These are phyloP conservation scores for Colletotrichum sp. DNA, from an alignment of 2,329 filamentous ascomycete genomes.

Conservation along the genomic window DNA sequence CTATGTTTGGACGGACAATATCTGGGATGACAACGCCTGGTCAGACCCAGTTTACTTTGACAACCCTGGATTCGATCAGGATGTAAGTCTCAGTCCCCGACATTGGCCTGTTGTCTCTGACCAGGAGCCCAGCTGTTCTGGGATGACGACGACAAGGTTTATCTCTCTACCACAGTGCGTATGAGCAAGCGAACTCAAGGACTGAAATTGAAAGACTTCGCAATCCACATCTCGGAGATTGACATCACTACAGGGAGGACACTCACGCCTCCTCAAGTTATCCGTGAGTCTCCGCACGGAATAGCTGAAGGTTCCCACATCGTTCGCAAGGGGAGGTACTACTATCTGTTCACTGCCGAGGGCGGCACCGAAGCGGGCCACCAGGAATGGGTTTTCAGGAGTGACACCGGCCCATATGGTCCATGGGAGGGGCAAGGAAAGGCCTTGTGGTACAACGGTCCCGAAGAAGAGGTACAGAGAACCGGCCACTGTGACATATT, in stretches of 20 bases:
- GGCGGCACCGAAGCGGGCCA: constrained; percentile 53
- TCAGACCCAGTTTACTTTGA: constrained; percentile 60
- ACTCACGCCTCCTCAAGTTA: constrained; percentile 36
- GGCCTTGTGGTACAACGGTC: constrained; percentile 51
- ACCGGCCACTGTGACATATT: constrained; percentile 56
- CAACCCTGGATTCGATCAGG: constrained; percentile 58
- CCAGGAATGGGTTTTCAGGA: constrained; percentile 57
- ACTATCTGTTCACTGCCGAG: constrained; percentile 46
- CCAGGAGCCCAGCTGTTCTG: constrained; percentile 41
- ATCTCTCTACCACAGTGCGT: constrained; percentile 49
- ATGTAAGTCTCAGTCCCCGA: constrained; percentile 36
- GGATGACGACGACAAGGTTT: constrained; percentile 54
- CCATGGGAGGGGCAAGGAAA: constrained; percentile 54
- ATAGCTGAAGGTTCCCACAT: constrained; percentile 49
- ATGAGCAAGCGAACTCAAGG: constrained; percentile 38
- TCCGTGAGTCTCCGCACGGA: constrained; percentile 41
- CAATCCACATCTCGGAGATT: constrained; percentile 50
- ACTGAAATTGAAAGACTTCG: constrained; percentile 55
- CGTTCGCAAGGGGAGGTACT: constrained; percentile 36
- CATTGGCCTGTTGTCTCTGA: neutral
- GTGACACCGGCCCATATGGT: constrained; percentile 44
- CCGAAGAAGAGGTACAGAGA: constrained; percentile 52
- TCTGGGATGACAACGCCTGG: constrained; percentile 56
- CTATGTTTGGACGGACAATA: constrained; percentile 57
- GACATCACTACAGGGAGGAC: constrained; percentile 46